Evolutionary conservation across 78 protist genomes (phyloP), one percentile per base, ranked within the genome.

Genomic region (Protostelium mycophagum): DNA sequence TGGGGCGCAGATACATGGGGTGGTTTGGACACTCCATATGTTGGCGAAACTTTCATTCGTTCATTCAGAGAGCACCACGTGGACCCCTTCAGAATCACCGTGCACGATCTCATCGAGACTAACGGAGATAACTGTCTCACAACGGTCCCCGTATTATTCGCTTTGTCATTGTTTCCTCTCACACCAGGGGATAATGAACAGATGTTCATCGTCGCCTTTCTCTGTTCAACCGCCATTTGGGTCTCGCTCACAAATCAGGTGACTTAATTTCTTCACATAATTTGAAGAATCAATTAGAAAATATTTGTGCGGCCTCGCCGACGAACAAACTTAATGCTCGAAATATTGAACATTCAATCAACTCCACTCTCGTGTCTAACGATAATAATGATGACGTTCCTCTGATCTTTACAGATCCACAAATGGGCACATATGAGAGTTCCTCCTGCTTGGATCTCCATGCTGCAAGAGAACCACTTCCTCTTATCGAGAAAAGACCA

Each of bases 1-100:
- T 91, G 97, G 97, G 95, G 88, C 31, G 96, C 96, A 5, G 97
- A 95, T 93, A 95, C 97, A 34, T 95, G 97, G 97, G 97, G 97
- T 1, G 35, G 94, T 36, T 63, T 93, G 34, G 97, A 93, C 35
- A 89, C 93, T 34, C 96, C 97, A 29, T 36, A 93, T 85, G 88
- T 93, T 39, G 96, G 96, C 38, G 88, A 88, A 85, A 90, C 95
- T 83, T 93, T 95, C 86, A 91, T 95, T 83, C 92, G 97, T 84
- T 92, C 97, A 35, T 95, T 95, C 89, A 38, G 97, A 34, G 97
- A 95, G 91, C 97, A 95, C 89, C 97, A 95, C 89, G 95, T 95
- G 16, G 91, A 87, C 29, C 95, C 96, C 38, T 38, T 86, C 29
- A 88, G 89, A 34, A 95, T 95, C 91, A 85, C 91, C 36, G 35